Percentiles rank a stretch among this genome's conserved stretches.
Evolutionary conservation across 2,329 filamentous ascomycete genomes (phyloP).

Genomic region (Ilyonectria sp.): DNA sequence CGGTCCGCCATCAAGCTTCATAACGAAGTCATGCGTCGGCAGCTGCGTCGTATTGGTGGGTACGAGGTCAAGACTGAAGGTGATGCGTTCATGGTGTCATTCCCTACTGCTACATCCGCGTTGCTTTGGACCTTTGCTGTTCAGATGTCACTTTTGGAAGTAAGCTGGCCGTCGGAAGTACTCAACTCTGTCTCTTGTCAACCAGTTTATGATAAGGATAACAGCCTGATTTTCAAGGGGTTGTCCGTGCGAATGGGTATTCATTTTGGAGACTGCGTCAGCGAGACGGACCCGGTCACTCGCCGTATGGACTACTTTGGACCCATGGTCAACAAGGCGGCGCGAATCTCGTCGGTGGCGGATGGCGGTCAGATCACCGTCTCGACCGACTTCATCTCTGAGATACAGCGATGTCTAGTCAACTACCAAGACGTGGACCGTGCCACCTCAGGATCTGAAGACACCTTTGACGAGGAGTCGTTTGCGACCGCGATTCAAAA

Average conservation of each 20-base stretch:
- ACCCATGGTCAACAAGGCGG: conserved; percentile 98
- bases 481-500: conserved; percentile 85
- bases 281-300: conserved; percentile 95
- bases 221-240: conserved; percentile 92
- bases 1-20: conserved; percentile 96
- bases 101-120: conserved; percentile 94
- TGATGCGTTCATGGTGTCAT: conserved; percentile 99
- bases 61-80: conserved; percentile 99
- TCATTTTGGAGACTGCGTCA: conserved; percentile 95
- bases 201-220: conserved; percentile 85
- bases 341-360: conserved; percentile 92
- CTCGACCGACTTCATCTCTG: conserved; percentile 95
- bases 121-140: conserved; percentile 97
- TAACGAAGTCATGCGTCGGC: conserved; percentile 96
- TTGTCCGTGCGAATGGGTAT: conserved; percentile 98
- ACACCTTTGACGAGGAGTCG: conserved; percentile 79
- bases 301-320: conserved; percentile 99
- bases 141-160: conserved; percentile 88
- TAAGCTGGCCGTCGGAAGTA: conserved; percentile 94
- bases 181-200: conserved; percentile 89
- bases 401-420: conserved; percentile 92
- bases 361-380: conserved; percentile 98
- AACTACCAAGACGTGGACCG: conserved; percentile 89
- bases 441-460: conserved; percentile 78
- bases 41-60: conserved; percentile 92